These are phyloP conservation scores for Candida wancherniae DNA, from an alignment of 805 yeast species.

Conservation along the genomic window DNA sequence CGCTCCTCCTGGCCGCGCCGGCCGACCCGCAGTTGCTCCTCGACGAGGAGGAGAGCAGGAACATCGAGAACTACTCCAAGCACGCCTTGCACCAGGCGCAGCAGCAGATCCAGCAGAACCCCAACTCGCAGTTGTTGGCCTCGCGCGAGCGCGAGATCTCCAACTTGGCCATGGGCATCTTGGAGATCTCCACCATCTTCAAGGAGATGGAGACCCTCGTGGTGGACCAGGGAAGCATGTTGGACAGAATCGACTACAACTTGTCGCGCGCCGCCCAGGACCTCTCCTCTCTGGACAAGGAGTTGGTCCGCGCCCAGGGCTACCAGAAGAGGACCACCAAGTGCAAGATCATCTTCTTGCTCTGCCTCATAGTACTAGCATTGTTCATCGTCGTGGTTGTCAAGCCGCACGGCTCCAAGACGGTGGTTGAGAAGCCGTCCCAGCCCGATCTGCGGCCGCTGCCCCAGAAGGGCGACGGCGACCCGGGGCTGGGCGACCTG, in stretches of 20 bases:
- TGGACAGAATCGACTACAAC: slow-evolving; percentile 93
- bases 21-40: slow-evolving; percentile 6
- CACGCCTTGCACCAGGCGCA: slow-evolving; percentile 49
- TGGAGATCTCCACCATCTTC: slow-evolving; percentile 90
- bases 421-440: slow-evolving; percentile 18
- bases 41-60: slow-evolving; percentile 13
- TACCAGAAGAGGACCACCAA: slow-evolving; percentile 88
- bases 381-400: slow-evolving; percentile 65
- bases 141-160: slow-evolving; percentile 88
- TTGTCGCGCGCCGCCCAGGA: slow-evolving; percentile 74
- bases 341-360: slow-evolving; percentile 77
- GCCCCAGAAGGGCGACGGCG: slow-evolving; percentile 1
- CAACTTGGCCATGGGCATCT: slow-evolving; percentile 86
- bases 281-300: slow-evolving; percentile 71
- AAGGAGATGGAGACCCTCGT: slow-evolving; percentile 88
- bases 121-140: slow-evolving; percentile 36
- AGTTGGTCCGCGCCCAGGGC: slow-evolving; percentile 66
- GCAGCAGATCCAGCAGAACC: slow-evolving; percentile 19
- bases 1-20: slow-evolving; percentile 1
- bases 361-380: slow-evolving; percentile 66
- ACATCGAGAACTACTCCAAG: slow-evolving; percentile 46
- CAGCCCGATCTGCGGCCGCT: slow-evolving; percentile 7
- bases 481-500: background rate
- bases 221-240: slow-evolving; percentile 90
- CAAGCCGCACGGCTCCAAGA: slow-evolving; percentile 46